Base-by-base conservation (phyloP, 768 basidiomycete species). In the Termitomyces heimii region DNA sequence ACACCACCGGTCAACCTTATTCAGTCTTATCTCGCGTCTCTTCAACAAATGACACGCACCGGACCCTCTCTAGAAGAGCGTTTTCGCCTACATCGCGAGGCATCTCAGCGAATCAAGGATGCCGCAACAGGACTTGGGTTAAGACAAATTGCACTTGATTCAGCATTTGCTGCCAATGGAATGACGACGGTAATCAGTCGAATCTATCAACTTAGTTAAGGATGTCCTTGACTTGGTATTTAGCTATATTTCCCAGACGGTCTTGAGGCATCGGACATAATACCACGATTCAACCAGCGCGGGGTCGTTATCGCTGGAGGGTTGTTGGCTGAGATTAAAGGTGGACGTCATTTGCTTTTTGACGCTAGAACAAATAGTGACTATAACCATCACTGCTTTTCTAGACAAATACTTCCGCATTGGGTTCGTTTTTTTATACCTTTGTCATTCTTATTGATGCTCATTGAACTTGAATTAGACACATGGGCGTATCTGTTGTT, bases 1-100 rank as follows among this genome's bases (percentile, higher is more conserved):
- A 98, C 94, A 0, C 92, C 94, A 2, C 94, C 94, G 8, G 91
- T 95, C 58, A 96, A 97, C 74, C 83, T 99, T 63, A 84, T 98
- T 66, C 91, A 93, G 70, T 92, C 97, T 2, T 92, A 91, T 70
- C 85, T 88, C 66, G 80, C 84, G n/a, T 88, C 94, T 9, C 81
- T 99, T 52, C 70, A 71, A 26, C 77, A 81, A 59, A 92, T 99
- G 71, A 86, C 83, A 6, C 76, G 77, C 65, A 74, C 73, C 6
- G 63, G 76, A 1, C 79, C 83, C 2, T 84, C 91, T 1, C 80
- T 98, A 37, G 78, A 86, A 56, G 85, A 93, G 48, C 85, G 95
- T 7, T 88, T 98, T 72, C 70, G 75, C 47, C 73, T 83, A 24
- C 97, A 99, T 74, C 80, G 80, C 32, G 80, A 82, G 40, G 84